phyloP scores from a whole-genome alignment of 176 grass and related monocot genomes.

The Canna indica region DNA sequence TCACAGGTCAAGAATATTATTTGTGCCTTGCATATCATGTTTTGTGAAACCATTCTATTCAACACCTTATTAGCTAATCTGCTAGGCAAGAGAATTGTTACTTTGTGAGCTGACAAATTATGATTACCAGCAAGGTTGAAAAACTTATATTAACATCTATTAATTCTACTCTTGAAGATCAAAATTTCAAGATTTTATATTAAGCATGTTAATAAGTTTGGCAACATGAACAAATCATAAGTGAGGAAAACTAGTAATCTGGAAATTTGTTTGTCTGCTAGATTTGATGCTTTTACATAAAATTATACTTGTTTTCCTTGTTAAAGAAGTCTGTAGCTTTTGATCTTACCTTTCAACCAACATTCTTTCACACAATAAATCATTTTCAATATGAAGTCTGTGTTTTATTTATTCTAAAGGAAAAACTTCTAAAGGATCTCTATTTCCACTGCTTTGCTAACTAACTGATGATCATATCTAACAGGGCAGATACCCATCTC shows the following conservation, averaged over 20 bases:
- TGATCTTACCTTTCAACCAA: neutral
- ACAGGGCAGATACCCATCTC: slow-evolving; percentile 36
- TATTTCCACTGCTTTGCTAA: neutral
- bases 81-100: too few species aligned
- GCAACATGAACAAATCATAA: neutral
- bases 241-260: neutral
- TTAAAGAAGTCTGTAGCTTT: neutral
- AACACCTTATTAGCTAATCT: too few species aligned
- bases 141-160: neutral
- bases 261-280: neutral
- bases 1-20: too few species aligned
- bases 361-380: neutral
- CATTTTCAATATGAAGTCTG: neutral
- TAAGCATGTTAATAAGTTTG: neutral
- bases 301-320: neutral
- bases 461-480: slow-evolving; percentile 7
- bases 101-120: neutral
- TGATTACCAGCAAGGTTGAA: neutral
- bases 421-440: neutral
- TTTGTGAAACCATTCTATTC: too few species aligned
- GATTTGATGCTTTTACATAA: too few species aligned
- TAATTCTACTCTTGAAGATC: neutral
- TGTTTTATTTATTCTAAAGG: neutral
- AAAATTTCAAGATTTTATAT: neutral
- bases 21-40: too few species aligned